Conservation (phyloP, 2,329 filamentous ascomycete species). For the Colletotrichum cuscutae region DNA sequence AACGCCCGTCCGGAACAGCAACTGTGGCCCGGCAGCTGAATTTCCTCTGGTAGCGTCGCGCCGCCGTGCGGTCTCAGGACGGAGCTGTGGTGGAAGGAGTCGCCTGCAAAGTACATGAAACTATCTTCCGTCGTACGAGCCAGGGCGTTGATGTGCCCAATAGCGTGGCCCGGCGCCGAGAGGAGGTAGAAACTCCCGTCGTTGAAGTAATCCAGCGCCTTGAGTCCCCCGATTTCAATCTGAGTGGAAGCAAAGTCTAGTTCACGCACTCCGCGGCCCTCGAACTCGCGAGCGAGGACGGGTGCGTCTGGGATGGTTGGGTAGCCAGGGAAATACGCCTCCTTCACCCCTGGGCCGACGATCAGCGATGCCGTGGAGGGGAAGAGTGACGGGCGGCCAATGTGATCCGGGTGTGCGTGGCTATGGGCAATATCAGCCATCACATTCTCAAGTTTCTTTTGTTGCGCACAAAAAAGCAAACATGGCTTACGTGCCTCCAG, state of each 20-base stretch:
- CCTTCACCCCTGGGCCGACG: slow-evolving; percentile 38
- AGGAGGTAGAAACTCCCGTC: slow-evolving; percentile 28
- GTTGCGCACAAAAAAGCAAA: neutral
- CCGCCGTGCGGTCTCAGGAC: neutral
- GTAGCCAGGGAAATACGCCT: slow-evolving; percentile 33
- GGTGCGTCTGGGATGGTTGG: slow-evolving; percentile 23
- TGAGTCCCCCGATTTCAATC: slow-evolving; percentile 3
- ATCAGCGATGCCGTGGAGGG: slow-evolving; percentile 36
- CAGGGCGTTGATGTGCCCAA: slow-evolving; percentile 15
- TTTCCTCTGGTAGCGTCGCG: neutral
- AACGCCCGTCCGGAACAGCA: neutral
- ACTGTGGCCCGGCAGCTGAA: neutral
- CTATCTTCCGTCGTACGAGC: slow-evolving; percentile 4
- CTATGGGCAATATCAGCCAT: neutral
- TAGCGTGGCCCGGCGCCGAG: slow-evolving; percentile 22
- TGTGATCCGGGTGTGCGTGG: slow-evolving; percentile 42
- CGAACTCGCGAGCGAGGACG: slow-evolving; percentile 29
- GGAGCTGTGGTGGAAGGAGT: slow-evolving; percentile 14
- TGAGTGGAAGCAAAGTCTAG: neutral
- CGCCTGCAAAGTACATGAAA: slow-evolving; percentile 16
- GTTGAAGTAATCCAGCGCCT: slow-evolving; percentile 19
- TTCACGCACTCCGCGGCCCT: slow-evolving; percentile 15
- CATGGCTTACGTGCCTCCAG: slow-evolving; percentile 33
- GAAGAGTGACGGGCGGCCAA: slow-evolving; percentile 40
- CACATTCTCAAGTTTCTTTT: neutral